phyloP scores from a whole-genome alignment of 305 asterid species.

The Solanum hybrid region DNA sequence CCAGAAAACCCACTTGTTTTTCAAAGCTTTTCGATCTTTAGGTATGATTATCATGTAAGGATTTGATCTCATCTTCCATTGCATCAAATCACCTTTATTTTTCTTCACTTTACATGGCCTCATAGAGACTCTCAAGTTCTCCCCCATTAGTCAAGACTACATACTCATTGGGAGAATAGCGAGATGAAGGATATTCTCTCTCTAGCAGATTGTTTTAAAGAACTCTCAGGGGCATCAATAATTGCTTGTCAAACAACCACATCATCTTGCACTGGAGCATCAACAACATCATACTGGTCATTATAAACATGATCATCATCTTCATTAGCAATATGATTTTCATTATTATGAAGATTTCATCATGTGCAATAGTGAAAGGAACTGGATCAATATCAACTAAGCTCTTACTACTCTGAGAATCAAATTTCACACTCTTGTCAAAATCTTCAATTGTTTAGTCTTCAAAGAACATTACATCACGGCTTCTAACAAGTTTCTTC shows the following conservation, averaged over 20 bases:
- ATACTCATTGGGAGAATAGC: not conserved
- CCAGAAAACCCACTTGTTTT: not conserved
- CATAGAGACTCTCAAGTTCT: not conserved
- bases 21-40: not conserved
- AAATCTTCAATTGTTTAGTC: not conserved
- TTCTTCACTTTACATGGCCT: not conserved
- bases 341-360: not conserved
- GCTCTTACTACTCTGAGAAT: not conserved
- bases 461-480: too few species aligned
- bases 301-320: not conserved
- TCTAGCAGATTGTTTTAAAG: not conserved
- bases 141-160: not conserved
- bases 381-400: not conserved
- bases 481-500: not conserved
- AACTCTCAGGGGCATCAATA: not conserved
- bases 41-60: not conserved
- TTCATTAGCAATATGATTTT: not conserved
- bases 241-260: not conserved
- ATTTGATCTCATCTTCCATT: not conserved
- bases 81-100: not conserved
- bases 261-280: not conserved
- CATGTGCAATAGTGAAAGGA: not conserved
- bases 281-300: not conserved
- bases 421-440: not conserved
- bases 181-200: not conserved